Percentiles rank a stretch among this genome's conserved stretches.
Conservation (phyloP, 768 basidiomycete species). For the Rhizopogon roseolus region DNA sequence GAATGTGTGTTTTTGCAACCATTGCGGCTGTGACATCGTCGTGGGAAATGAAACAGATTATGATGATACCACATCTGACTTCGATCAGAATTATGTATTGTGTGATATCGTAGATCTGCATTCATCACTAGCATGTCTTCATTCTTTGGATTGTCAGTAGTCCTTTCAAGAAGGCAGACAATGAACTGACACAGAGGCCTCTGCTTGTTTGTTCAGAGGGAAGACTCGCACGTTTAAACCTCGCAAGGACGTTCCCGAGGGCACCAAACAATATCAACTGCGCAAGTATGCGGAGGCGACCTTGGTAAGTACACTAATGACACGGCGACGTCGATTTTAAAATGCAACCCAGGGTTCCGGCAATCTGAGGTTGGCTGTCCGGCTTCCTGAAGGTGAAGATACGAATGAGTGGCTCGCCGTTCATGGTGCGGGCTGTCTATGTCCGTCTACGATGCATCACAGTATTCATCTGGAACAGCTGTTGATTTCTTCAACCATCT, state of each 20-base stretch:
- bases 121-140: slow-evolving; percentile 55
- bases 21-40: too few species aligned
- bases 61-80: too few species aligned
- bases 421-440: slow-evolving; percentile 59
- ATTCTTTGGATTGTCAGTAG: slow-evolving; percentile 81
- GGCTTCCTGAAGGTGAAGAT: slow-evolving; percentile 95
- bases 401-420: slow-evolving; percentile 99
- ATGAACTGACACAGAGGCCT: slow-evolving; percentile 10
- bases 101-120: slow-evolving; percentile 4
- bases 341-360: slow-evolving; percentile 72
- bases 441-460: background rate
- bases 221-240: slow-evolving; percentile 97
- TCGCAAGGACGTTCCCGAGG: slow-evolving; percentile 90
- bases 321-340: background rate
- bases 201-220: slow-evolving; percentile 43
- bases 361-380: slow-evolving; percentile 87
- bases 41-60: too few species aligned
- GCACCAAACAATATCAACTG: slow-evolving; percentile 96
- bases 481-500: slow-evolving; percentile 99
- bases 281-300: slow-evolving; percentile 98
- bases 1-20: too few species aligned
- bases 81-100: background rate
- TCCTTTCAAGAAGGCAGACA: slow-evolving; percentile 3
- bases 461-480: slow-evolving; percentile 41
- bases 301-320: slow-evolving; percentile 42